Evolutionary conservation across 768 basidiomycete genomes (phyloP), one percentile per base, ranked within the genome.

Genomic region (Mycena floridula): DNA sequence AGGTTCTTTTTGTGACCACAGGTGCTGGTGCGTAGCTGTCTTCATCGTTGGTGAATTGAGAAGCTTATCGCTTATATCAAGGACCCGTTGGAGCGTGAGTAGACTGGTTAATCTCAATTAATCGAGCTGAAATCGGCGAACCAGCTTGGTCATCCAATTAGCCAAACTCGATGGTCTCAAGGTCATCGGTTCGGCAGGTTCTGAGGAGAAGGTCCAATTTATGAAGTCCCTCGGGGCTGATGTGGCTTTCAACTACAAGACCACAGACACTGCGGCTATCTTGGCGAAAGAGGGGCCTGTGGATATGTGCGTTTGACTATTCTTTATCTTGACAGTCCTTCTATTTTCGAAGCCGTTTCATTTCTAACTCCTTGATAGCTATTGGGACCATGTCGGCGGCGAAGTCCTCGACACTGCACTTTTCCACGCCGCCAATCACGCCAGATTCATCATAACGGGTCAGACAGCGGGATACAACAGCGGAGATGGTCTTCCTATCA

Each of bases 161-260:
- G 74, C 76, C 0, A 77, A 79, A 41, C 50, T 52, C 0, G 69
- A 74, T n/a, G 75, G 75, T 3, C 55, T 72, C 20, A 82, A 80
- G 52, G 85, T 88, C 30, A 82, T 89, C 40, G 81, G 75, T 0
- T 83, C 79, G 1, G 80, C 82, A 0, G 83, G 87, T 2, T 75
- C 77, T 0, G 82, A 87, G n/a, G 80, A 83, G 42, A 88, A 89
- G 59, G 81, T 88, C 6, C 57, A 66, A 4, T 83, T 74, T 53
- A 60, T 83, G 60, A 71, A 70, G 40, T 68, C 70, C 3, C 51
- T 84, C n/a, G 85, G 83, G 1, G 76, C 78, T 0, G 84, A 89
- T 51, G 72, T 82, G 5, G 78, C 71, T 1, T 86, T 85, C 66
- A 85, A 88, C 59, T 87, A 84, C 63, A 84, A 89, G 69, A 85